Percentiles rank a stretch among this genome's conserved stretches.
These are phyloP conservation scores for Eustoma russellianum DNA, from an alignment of 257 asterid genomes.

Conservation along the genomic window DNA sequence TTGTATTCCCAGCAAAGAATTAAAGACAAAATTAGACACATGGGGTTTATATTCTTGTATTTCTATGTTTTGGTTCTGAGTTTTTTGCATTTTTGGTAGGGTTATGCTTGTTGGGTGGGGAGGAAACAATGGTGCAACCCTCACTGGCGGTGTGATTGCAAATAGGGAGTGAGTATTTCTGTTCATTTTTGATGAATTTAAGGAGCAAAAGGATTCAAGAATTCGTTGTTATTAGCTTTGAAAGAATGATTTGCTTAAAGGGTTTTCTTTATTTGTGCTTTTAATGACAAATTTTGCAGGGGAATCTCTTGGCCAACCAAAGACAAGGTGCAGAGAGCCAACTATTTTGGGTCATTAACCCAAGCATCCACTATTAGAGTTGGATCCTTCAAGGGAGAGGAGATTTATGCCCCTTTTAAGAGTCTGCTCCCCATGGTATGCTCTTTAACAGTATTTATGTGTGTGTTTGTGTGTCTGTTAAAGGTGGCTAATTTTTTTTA, in stretches of 20 bases:
- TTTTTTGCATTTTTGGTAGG: slow-evolving; percentile 26
- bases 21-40: background rate
- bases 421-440: slow-evolving; percentile 93
- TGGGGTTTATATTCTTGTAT: background rate
- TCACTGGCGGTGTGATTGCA: slow-evolving; percentile 87
- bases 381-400: slow-evolving; percentile 95
- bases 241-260: too few relatives aligned
- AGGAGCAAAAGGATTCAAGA: too few relatives aligned
- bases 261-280: background rate
- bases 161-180: slow-evolving; percentile 68
- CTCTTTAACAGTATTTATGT: too few relatives aligned
- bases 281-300: slow-evolving; percentile 27
- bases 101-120: slow-evolving; percentile 99
- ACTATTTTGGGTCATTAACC: slow-evolving; percentile 88
- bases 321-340: slow-evolving; percentile 85
- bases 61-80: background rate
- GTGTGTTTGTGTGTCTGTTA: background rate
- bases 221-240: too few relatives aligned
- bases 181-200: background rate
- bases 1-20: background rate
- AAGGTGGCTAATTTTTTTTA: slow-evolving; percentile 12
- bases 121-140: slow-evolving; percentile 96
- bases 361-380: slow-evolving; percentile 89
- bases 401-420: slow-evolving; percentile 95
- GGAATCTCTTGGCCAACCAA: slow-evolving; percentile 99